phyloP scores from a whole-genome alignment of 2,329 filamentous ascomycete species.

The Beauveria sp. region DNA sequence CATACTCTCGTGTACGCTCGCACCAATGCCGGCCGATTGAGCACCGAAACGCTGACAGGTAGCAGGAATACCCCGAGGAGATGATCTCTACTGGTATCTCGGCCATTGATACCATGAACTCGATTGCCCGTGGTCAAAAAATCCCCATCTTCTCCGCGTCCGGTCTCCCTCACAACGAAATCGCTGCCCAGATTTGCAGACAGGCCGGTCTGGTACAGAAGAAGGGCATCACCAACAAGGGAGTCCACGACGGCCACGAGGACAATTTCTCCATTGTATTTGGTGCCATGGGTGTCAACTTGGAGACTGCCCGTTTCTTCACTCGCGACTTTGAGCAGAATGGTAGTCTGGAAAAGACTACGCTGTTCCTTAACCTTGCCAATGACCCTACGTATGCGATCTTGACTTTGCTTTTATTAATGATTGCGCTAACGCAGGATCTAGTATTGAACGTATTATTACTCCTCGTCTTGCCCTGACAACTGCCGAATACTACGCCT shows the following conservation, averaged over 20 bases:
- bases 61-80: conserved; percentile 92
- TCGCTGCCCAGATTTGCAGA: conserved; percentile 96
- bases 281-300: conserved; percentile 99
- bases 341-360: conserved; percentile 93
- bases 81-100: conserved; percentile 99
- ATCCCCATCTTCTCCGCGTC: conserved; percentile 98
- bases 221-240: conserved; percentile 78
- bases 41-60: conserved; percentile 15
- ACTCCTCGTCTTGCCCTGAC: conserved; percentile 96
- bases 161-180: conserved; percentile 98
- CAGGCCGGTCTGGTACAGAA: conserved; percentile 86
- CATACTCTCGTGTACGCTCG: conserved; percentile 75
- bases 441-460: conserved; percentile 97
- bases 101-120: conserved; percentile 97
- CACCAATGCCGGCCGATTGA: not conserved
- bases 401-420: not conserved
- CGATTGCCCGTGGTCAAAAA: conserved; percentile 96
- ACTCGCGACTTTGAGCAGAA: conserved; percentile 98
- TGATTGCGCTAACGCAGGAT: conserved; percentile 13
- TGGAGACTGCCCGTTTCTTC: conserved; percentile 98
- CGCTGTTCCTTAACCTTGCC: conserved; percentile 96
- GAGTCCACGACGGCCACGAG: conserved; percentile 90
- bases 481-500: conserved; percentile 98
- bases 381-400: conserved; percentile 90
- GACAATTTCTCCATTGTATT: conserved; percentile 99